Evolutionary conservation across 768 basidiomycete species (phyloP).

Genomic region (Gymnopilus junonius): DNA sequence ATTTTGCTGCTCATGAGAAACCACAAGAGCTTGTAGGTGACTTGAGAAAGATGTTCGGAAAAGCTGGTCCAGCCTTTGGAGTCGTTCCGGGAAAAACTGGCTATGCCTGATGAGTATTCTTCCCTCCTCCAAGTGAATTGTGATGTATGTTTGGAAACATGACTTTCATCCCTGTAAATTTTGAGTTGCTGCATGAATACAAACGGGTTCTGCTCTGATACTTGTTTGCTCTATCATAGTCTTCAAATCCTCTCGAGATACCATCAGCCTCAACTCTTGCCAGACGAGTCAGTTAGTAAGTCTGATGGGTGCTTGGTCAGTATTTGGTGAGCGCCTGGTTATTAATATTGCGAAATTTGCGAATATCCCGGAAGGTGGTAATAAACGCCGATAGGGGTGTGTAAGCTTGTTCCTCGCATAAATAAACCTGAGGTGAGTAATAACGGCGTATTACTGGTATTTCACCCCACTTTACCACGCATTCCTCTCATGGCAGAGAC

Average conservation of each 20-base stretch:
- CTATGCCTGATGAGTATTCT: conserved; percentile 28
- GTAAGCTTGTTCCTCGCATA: not conserved
- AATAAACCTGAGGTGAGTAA: not conserved
- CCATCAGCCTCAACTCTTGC: too few relatives aligned
- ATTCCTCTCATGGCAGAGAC: conserved; percentile 28
- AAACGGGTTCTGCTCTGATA: not conserved
- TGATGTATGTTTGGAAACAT: not conserved
- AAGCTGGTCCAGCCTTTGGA: conserved; percentile 50
- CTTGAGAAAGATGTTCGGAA: conserved; percentile 60
- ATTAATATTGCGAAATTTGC: not conserved
- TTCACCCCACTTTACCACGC: too few relatives aligned
- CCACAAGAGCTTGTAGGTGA: conserved; percentile 53
- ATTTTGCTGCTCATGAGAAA: conserved; percentile 59
- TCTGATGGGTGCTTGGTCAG: not conserved
- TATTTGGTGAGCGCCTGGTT: not conserved
- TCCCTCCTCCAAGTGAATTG: not conserved
- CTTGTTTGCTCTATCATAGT: not conserved
- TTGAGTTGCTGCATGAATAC: not conserved
- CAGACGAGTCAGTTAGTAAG: too few relatives aligned
- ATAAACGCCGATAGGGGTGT: too few relatives aligned
- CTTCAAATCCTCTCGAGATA: too few relatives aligned
- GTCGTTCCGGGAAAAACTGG: conserved; percentile 50
- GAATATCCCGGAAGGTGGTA: too few relatives aligned
- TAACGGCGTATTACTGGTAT: too few relatives aligned
- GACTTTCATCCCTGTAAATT: not conserved